These are phyloP conservation scores for Kazachstania sp. DNA, from an alignment of 1,139 yeast genomes.

Conservation along the genomic window DNA sequence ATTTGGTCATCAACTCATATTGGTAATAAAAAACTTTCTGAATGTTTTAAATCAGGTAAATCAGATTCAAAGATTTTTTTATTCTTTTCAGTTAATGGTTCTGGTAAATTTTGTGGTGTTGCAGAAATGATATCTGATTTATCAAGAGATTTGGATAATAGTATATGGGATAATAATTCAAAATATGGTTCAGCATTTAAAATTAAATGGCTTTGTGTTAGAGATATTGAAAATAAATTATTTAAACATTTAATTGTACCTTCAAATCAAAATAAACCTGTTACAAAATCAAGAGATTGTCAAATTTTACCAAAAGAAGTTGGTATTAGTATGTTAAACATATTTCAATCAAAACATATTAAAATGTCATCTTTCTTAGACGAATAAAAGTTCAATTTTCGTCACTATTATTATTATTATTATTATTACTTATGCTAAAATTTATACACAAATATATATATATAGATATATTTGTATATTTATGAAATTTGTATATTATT, in stretches of 20 bases:
- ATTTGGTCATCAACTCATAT: conserved; percentile 55
- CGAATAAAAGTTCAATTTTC: not conserved
- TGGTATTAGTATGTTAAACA: conserved; percentile 43
- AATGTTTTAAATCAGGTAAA: conserved; percentile 30
- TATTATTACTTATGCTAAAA: not conserved
- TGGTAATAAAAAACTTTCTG: conserved; percentile 46
- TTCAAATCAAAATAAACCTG: conserved; percentile 43
- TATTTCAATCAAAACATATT: conserved; percentile 28
- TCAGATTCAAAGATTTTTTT: conserved; percentile 33
- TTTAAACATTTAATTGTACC: conserved; percentile 41
- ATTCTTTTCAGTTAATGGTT: conserved; percentile 51
- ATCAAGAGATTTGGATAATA: conserved; percentile 33
- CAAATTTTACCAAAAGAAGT: conserved; percentile 40
- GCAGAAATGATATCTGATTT: conserved; percentile 45
- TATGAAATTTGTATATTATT: not conserved
- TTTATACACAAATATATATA: not conserved
- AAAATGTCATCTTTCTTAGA: conserved; percentile 8
- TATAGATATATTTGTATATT: not conserved
- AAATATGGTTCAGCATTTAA: conserved; percentile 48
- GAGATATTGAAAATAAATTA: conserved; percentile 42
- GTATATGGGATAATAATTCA: conserved; percentile 44
- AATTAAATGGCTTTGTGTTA: conserved; percentile 44
- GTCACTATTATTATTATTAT: not conserved
- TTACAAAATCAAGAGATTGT: conserved; percentile 53
- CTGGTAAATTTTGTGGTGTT: conserved; percentile 56